Conservation (phyloP, 2,329 filamentous ascomycete species). For the Coniella vitis region DNA sequence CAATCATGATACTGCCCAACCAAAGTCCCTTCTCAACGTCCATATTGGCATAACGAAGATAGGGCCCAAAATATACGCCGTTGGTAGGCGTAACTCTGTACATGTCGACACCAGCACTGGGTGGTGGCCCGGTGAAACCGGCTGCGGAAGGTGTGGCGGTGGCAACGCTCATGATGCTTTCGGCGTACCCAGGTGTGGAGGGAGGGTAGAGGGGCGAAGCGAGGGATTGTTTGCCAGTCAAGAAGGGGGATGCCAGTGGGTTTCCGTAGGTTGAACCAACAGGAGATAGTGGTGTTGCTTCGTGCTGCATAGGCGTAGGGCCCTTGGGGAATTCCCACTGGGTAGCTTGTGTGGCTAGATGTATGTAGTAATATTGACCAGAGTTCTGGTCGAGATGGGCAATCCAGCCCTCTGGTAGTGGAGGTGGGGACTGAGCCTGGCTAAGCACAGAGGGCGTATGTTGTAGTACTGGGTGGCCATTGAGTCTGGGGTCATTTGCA, state of each 20-base stretch:
- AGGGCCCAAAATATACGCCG: conserved; percentile 95
- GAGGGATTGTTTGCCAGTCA: conserved; percentile 60
- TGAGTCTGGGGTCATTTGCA: conserved; percentile 66
- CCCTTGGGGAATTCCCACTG: conserved; percentile 99
- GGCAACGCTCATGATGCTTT: conserved; percentile 78
- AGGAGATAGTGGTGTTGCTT: conserved; percentile 76
- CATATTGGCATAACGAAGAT: conserved; percentile 95
- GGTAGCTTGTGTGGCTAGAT: conserved; percentile 87
- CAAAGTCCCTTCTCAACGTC: conserved; percentile 84
- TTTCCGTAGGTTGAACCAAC: conserved; percentile 71
- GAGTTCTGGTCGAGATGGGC: conserved; percentile 92
- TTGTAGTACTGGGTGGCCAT: conserved; percentile 40
- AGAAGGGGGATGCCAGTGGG: conserved; percentile 61
- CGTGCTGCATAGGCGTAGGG: conserved; percentile 79
- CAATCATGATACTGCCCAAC: conserved; percentile 88
- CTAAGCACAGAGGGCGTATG: conserved; percentile 39
- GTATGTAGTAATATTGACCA: conserved; percentile 98
- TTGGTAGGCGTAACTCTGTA: conserved; percentile 93
- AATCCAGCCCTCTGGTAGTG: conserved; percentile 96
- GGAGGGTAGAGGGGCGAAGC: conserved; percentile 78
- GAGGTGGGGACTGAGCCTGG: conserved; percentile 74
- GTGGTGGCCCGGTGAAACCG: conserved; percentile 86
- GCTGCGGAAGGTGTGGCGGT: conserved; percentile 66
- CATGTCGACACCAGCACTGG: conserved; percentile 81
- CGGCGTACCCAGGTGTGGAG: conserved; percentile 75